Base-by-base conservation (phyloP, 495 filamentous ascomycete species). In the Darksidea phi region DNA sequence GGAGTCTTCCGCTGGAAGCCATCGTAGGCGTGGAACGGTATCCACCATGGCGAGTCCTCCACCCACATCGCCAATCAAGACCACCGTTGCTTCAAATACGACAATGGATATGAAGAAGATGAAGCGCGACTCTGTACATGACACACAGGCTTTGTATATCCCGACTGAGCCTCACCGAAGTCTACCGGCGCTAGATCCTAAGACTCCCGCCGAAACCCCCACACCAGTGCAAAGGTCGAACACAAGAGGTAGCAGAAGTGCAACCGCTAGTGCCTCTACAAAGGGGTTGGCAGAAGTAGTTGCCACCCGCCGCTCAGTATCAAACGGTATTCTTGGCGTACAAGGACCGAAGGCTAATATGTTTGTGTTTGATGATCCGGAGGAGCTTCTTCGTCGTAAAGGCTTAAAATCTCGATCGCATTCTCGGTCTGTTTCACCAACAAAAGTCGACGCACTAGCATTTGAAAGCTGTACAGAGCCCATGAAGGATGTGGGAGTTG, bases 311-410 rank as follows among this genome's bases (percentile, higher is more conserved):
- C 13, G 23, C 1, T 45, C 24, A 7, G 3, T 34, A 3, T 36
- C 53, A n/a, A 56, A 32, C 28, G 41, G 41, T 15, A 43, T 43
- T 13, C 41, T 38, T 6, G 32, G 17, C 18, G 36, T 42, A 6
- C 50, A 54, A 38, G 36, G 21, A 38, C 32, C 28, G 12, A 54
- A 42, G 18, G 32, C 50, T 1, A 38, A 37, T 23, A 12, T 18
- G 5, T 54, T 38, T 20, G 32, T 54, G 5, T 23, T 54, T 32
- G 50, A 54, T 11, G 50, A 54, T 24, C 50, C 50, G 34, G 50
- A 54, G 32, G 50, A 42, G 18, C 28, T 54, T 21, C 26, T 54
- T 15, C n/a, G 50, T 17, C 32, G 21, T 11, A 43, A 47, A 1
- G 18, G n/a, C 12, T 20, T 18, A 5, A 20, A 23, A 18, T 17